Evolutionary conservation across 768 basidiomycete genomes (phyloP).

Genomic region (Arthromyces matolae): DNA sequence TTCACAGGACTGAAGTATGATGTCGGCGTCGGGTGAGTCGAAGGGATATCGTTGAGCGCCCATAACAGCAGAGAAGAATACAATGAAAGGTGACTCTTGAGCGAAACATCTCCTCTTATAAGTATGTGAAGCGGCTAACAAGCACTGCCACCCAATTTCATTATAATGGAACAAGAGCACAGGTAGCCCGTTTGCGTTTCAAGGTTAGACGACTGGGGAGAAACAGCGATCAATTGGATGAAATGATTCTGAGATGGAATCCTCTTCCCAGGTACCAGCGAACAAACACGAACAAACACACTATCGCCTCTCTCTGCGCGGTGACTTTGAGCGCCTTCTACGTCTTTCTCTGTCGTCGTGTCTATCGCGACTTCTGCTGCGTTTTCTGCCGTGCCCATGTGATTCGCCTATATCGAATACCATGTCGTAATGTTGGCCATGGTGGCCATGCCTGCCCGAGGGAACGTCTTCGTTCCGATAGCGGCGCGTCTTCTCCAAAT

Average conservation of each 20-base stretch:
- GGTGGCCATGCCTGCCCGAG: constrained; percentile 12
- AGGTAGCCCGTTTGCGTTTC: too few relatives aligned
- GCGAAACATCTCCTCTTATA: background rate
- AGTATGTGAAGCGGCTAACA: constrained; percentile 2
- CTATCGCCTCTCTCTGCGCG: constrained; percentile 17
- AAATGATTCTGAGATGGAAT: background rate
- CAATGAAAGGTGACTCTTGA: background rate
- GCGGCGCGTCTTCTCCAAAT: constrained; percentile 67
- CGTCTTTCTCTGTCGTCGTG: constrained; percentile 29
- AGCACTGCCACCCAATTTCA: constrained; percentile 1
- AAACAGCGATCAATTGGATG: constrained; percentile 3
- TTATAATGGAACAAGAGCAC: background rate
- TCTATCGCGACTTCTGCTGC: constrained; percentile 49
- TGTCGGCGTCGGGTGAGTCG: constrained; percentile 47
- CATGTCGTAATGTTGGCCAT: constrained; percentile 60
- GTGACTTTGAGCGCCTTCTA: constrained; percentile 37
- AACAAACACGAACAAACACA: constrained; percentile 16
- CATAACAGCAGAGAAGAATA: constrained; percentile 15
- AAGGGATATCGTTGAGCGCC: constrained; percentile 36
- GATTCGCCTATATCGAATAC: constrained; percentile 67
- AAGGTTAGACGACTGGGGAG: too few relatives aligned
- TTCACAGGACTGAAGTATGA: constrained; percentile 45
- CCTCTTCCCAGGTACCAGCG: background rate
- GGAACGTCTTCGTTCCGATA: constrained; percentile 50
- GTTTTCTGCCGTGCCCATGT: constrained; percentile 40